Evolutionary conservation across 1,284 basidiomycete species (phyloP).

Genomic region (Apiotrichum montevideense): DNA sequence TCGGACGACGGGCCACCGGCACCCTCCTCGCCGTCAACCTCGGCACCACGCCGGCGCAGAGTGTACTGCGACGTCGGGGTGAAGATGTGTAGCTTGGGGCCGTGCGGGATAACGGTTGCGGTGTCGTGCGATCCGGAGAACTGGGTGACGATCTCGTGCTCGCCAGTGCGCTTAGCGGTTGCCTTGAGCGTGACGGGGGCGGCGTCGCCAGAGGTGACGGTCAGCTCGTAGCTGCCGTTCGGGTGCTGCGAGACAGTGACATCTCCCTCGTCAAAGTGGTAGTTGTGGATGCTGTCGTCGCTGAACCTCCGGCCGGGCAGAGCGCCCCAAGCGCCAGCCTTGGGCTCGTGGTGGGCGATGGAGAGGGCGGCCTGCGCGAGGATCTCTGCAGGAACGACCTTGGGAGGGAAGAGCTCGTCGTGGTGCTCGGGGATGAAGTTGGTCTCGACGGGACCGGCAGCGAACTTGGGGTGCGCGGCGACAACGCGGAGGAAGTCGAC

Average conservation of each 20-base stretch:
- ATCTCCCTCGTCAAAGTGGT: slow-evolving; percentile 28
- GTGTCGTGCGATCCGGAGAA: slow-evolving; percentile 14
- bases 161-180: slow-evolving; percentile 8
- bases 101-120: slow-evolving; percentile 33
- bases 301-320: slow-evolving; percentile 67
- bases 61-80: slow-evolving; percentile 26
- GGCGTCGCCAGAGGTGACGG: slow-evolving; percentile 9
- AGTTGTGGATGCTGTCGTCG: slow-evolving; percentile 34
- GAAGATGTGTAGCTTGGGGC: slow-evolving; percentile 39
- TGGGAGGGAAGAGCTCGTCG: slow-evolving; percentile 64
- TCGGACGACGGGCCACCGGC: slow-evolving; percentile 13
- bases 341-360: slow-evolving; percentile 59
- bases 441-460: slow-evolving; percentile 79
- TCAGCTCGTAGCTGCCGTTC: slow-evolving; percentile 19
- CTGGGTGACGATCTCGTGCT: slow-evolving; percentile 30
- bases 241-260: slow-evolving; percentile 19
- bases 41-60: slow-evolving; percentile 16
- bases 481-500: slow-evolving; percentile 78
- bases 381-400: slow-evolving; percentile 56
- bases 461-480: slow-evolving; percentile 69
- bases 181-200: slow-evolving; percentile 9
- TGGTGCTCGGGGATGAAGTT: slow-evolving; percentile 78
- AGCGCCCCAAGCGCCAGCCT: slow-evolving; percentile 54
- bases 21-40: slow-evolving; percentile 17
- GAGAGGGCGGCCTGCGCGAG: slow-evolving; percentile 74